phyloP scores from a whole-genome alignment of 2,329 filamentous ascomycete genomes.

The Mariannaea elegans region DNA sequence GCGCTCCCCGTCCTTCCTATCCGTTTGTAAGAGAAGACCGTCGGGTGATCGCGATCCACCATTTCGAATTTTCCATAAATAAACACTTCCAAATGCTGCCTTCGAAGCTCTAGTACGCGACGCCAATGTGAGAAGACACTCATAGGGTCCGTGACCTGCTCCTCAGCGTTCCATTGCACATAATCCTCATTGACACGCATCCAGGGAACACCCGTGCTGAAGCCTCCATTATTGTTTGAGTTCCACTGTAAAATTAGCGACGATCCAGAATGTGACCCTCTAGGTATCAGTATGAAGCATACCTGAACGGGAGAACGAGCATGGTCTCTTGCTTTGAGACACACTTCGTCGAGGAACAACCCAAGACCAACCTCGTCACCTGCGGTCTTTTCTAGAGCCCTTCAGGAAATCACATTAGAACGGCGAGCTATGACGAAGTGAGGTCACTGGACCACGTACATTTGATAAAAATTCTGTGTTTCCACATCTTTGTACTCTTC shows the following conservation, averaged over 20 bases:
- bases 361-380: neutral
- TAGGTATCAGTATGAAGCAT: neutral
- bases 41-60: neutral
- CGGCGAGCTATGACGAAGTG: neutral
- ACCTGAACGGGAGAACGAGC: neutral
- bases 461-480: neutral
- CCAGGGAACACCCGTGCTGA: neutral
- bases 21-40: neutral
- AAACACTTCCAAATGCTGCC: neutral
- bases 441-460: neutral
- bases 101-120: neutral
- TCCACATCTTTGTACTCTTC: neutral
- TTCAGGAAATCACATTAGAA: neutral
- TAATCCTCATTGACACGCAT: constrained; percentile 6
- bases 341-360: neutral
- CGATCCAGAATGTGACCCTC: too few relatives aligned
- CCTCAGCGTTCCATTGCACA: neutral
- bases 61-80: neutral
- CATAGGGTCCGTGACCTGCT: neutral
- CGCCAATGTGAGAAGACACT: neutral
- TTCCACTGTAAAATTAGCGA: neutral
- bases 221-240: neutral
- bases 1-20: neutral
- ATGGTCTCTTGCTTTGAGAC: neutral
- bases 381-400: neutral